Evolutionary conservation across 305 asterid genomes (phyloP).

Genomic region (Fraxinus paxiana): DNA sequence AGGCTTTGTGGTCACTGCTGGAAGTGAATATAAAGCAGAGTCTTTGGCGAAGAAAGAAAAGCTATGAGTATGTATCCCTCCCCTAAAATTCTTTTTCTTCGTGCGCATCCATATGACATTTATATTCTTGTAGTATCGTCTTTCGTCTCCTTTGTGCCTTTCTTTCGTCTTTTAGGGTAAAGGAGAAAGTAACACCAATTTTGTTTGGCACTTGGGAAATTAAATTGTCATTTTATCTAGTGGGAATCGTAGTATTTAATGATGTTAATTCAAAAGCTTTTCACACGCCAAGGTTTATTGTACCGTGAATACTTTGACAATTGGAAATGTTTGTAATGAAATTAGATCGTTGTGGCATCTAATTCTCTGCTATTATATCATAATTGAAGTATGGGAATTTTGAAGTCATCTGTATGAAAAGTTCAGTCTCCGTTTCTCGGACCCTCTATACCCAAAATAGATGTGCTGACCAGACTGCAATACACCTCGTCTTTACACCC

Average conservation of each 20-base stretch:
- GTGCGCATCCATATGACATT: not conserved
- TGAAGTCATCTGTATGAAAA: not conserved
- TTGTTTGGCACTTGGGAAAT: slow-evolving; percentile 32
- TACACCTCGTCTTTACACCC: not conserved
- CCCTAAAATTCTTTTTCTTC: not conserved
- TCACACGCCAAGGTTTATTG: not conserved
- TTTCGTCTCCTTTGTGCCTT: slow-evolving; percentile 5
- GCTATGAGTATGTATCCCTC: slow-evolving; percentile 20
- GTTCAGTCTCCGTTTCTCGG: not conserved
- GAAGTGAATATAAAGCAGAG: slow-evolving; percentile 85
- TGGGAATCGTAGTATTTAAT: not conserved
- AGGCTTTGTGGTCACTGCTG: slow-evolving; percentile 74
- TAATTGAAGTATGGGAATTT: not conserved
- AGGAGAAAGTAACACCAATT: slow-evolving; percentile 33
- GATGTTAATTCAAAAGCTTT: not conserved
- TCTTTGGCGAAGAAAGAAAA: slow-evolving; percentile 87
- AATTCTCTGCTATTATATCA: not conserved
- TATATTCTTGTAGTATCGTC: not conserved
- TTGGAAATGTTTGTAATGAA: not conserved
- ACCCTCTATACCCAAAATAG: not conserved
- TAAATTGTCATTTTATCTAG: not conserved
- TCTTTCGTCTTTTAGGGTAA: slow-evolving; percentile 17
- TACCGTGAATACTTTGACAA: not conserved
- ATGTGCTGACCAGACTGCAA: not conserved
- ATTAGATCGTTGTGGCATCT: slow-evolving; percentile 7